These are phyloP conservation scores for Nitzschia sp. DNA, from an alignment of 108 stramenopile genomes.

Conservation along the genomic window DNA sequence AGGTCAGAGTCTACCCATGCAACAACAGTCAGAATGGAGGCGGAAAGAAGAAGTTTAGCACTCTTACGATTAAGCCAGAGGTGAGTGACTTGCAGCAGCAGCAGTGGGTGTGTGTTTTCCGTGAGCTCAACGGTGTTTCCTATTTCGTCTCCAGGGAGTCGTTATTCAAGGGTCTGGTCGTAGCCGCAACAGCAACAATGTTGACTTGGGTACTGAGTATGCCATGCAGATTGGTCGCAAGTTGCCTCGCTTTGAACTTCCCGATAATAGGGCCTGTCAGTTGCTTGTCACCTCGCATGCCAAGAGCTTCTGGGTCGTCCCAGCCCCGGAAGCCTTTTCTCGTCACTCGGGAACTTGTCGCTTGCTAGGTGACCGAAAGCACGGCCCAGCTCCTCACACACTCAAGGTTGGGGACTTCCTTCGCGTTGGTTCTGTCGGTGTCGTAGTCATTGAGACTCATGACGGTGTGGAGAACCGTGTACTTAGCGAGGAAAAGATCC, in stretches of 20 bases:
- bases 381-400: slow-evolving; percentile 72
- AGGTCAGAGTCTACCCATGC: slow-evolving; percentile 86
- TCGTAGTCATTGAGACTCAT: slow-evolving; percentile 95
- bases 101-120: neutral
- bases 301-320: slow-evolving; percentile 89
- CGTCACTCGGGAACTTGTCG: slow-evolving; percentile 95
- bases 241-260: slow-evolving; percentile 79
- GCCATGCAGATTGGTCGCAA: slow-evolving; percentile 76
- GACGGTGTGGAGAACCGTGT: slow-evolving; percentile 79
- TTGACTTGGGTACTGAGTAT: slow-evolving; percentile 76
- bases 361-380: slow-evolving; percentile 90
- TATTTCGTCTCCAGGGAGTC: slow-evolving; percentile 48
- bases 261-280: slow-evolving; percentile 86
- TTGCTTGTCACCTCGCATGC: slow-evolving; percentile 84
- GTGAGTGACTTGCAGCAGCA: slow-evolving; percentile 27
- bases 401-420: slow-evolving; percentile 90
- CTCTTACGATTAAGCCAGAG: slow-evolving; percentile 84
- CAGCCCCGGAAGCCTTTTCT: slow-evolving; percentile 95
- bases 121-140: neutral
- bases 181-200: slow-evolving; percentile 47
- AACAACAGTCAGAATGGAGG: slow-evolving; percentile 64
- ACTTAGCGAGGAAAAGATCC: slow-evolving; percentile 82
- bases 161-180: slow-evolving; percentile 84
- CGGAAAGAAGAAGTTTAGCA: slow-evolving; percentile 76
- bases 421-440: slow-evolving; percentile 92